Conservation (phyloP, 1,284 basidiomycete species). For the Cryptococcus sp. region DNA sequence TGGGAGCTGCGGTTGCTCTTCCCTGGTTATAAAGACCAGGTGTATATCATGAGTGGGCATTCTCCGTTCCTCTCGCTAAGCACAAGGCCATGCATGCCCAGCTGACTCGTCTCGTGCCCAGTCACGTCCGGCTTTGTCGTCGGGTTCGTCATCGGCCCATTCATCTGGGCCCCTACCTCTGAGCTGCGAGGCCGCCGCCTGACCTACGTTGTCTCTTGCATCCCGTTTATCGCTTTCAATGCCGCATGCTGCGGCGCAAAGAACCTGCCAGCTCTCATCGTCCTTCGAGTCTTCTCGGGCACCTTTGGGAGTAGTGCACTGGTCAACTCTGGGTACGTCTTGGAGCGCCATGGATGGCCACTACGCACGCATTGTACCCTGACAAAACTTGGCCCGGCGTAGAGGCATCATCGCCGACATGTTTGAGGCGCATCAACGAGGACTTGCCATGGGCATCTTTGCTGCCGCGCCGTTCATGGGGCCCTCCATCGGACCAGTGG, state of each 20-base stretch:
- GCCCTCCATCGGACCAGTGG: constrained; percentile 26
- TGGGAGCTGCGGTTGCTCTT: constrained; percentile 20
- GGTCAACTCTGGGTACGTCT: constrained; percentile 9
- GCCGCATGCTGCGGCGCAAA: constrained; percentile 12
- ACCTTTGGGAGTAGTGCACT: constrained; percentile 34
- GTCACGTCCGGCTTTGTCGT: constrained; percentile 13
- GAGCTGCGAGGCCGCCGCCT: constrained; percentile 11
- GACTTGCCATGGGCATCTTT: constrained; percentile 42
- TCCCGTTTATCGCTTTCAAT: constrained; percentile 13
- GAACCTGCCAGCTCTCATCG: constrained; percentile 21
- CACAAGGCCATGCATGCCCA: too few relatives aligned
- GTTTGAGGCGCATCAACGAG: constrained; percentile 19
- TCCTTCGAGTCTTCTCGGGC: constrained; percentile 30
- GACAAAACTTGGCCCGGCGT: neutral
- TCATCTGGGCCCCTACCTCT: constrained; percentile 11
- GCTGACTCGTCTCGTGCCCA: neutral
- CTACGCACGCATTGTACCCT: neutral
- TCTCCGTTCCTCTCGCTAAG: neutral
- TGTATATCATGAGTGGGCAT: constrained; percentile 25
- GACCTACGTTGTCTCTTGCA: constrained; percentile 13
- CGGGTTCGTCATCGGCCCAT: constrained; percentile 17
- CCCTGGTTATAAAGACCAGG: constrained; percentile 19
- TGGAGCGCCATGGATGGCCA: neutral
- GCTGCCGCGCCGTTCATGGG: constrained; percentile 61
- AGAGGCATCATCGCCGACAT: constrained; percentile 34